Evolutionary conservation across 192 early-diverging fungal genomes (phyloP).

Genomic region (Podila epicladia): DNA sequence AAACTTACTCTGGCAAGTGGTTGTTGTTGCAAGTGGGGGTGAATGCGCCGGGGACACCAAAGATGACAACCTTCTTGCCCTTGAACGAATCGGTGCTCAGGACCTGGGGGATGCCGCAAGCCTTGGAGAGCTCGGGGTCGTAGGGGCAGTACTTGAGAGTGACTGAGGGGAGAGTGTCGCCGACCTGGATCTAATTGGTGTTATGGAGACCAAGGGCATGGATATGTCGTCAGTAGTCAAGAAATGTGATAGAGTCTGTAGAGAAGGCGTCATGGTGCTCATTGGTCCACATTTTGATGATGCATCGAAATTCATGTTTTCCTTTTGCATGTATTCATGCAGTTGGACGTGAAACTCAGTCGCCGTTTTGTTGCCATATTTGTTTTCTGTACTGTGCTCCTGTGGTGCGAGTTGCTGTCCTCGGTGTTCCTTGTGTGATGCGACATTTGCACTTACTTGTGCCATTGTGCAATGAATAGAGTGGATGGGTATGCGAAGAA

Average conservation of each 20-base stretch:
- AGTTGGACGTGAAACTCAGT: too few species aligned
- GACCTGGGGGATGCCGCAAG: slow-evolving; percentile 45
- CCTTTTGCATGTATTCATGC: too few species aligned
- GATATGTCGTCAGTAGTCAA: too few species aligned
- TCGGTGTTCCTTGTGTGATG: background rate
- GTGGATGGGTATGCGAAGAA: background rate
- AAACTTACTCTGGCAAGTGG: slow-evolving; percentile 63
- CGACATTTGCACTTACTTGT: slow-evolving; percentile 15
- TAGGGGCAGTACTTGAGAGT: slow-evolving; percentile 49
- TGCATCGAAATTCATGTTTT: too few species aligned
- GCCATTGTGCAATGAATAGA: slow-evolving; percentile 22
- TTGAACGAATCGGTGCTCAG: slow-evolving; percentile 60
- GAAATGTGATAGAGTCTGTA: too few species aligned
- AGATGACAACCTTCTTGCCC: slow-evolving; percentile 72
- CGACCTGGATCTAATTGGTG: slow-evolving; percentile 28
- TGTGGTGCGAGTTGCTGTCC: too few species aligned
- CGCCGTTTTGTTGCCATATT: background rate
- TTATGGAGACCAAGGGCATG: too few species aligned
- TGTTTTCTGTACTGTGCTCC: too few species aligned
- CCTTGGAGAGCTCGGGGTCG: slow-evolving; percentile 30
- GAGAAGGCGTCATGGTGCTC: too few species aligned
- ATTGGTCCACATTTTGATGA: too few species aligned
- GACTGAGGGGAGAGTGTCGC: slow-evolving; percentile 44
- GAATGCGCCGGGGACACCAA: slow-evolving; percentile 74
- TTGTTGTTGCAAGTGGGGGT: slow-evolving; percentile 68